These are phyloP conservation scores for Globisporangium lucens DNA, from an alignment of 352 stramenopile species.

Conservation along the genomic window DNA sequence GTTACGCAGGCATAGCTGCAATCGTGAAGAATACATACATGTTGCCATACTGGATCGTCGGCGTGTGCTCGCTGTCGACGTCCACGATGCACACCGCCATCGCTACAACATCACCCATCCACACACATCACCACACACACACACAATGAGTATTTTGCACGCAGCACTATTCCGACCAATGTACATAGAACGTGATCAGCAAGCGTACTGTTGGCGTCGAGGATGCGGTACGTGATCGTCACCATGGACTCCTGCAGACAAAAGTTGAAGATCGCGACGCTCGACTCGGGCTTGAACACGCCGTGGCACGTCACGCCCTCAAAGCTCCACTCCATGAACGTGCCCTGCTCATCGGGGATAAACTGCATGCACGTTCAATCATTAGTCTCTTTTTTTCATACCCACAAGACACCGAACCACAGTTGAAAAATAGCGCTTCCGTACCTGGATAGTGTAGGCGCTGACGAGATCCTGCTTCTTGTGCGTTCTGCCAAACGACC, in stretches of 20 bases:
- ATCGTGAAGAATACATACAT: not conserved
- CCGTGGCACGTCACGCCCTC: not conserved
- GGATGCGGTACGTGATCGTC: not conserved
- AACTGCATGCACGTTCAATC: not conserved
- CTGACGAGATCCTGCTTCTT: not conserved
- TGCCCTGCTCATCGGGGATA: not conserved
- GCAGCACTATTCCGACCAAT: not conserved
- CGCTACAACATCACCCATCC: not conserved
- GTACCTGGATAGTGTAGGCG: not conserved
- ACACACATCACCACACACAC: not conserved
- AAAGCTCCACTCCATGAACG: slow-evolving; percentile 1
- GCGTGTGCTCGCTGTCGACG: not conserved
- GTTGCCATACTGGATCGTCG: not conserved
- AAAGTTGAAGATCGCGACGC: not conserved
- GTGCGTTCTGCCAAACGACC: not conserved
- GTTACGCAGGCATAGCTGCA: not conserved
- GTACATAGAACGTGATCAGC: not conserved
- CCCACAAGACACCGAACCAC: no score
- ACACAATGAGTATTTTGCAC: not conserved
- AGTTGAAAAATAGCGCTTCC: not conserved
- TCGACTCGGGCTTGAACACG: not conserved
- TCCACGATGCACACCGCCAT: not conserved
- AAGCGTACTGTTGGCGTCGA: not conserved
- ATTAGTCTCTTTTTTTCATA: no score
- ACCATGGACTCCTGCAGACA: not conserved